These are phyloP conservation scores for Eucalyptus pauciflora DNA, from an alignment of 345 rosid genomes.

Conservation along the genomic window DNA sequence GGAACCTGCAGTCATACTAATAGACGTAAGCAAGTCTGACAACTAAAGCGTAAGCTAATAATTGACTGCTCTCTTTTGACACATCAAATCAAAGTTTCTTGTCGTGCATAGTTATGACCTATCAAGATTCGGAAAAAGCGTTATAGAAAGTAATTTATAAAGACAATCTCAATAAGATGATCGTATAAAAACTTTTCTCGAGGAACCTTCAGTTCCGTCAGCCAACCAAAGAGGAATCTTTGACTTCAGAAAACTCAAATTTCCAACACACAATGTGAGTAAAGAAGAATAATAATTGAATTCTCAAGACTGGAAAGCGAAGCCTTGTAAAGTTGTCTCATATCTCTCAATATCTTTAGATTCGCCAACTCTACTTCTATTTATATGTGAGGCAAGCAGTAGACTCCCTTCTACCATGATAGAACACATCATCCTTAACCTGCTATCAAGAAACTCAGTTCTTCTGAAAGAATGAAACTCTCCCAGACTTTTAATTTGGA, in stretches of 20 bases:
- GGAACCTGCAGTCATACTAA: constrained; percentile 40
- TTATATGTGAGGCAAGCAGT: neutral
- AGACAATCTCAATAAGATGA: neutral
- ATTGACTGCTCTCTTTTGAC: neutral
- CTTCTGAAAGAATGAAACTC: neutral
- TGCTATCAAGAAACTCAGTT: neutral
- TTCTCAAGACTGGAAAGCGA: neutral
- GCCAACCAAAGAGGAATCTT: neutral
- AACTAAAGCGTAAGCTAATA: neutral
- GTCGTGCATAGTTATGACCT: neutral
- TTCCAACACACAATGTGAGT: neutral
- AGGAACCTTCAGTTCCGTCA: neutral
- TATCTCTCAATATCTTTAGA: neutral
- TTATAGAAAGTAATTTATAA: neutral
- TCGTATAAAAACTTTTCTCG: neutral
- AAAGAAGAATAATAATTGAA: neutral
- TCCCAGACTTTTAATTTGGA: neutral
- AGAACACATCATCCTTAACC: neutral
- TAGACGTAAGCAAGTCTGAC: neutral
- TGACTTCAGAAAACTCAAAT: neutral
- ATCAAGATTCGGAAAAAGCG: neutral
- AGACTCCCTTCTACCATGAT: neutral
- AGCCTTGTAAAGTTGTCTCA: neutral
- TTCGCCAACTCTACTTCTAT: neutral
- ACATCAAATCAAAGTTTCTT: neutral